Percentiles rank a stretch among this genome's conserved stretches.
phyloP scores from a whole-genome alignment of 768 basidiomycete genomes.

The Mycena galericulata region DNA sequence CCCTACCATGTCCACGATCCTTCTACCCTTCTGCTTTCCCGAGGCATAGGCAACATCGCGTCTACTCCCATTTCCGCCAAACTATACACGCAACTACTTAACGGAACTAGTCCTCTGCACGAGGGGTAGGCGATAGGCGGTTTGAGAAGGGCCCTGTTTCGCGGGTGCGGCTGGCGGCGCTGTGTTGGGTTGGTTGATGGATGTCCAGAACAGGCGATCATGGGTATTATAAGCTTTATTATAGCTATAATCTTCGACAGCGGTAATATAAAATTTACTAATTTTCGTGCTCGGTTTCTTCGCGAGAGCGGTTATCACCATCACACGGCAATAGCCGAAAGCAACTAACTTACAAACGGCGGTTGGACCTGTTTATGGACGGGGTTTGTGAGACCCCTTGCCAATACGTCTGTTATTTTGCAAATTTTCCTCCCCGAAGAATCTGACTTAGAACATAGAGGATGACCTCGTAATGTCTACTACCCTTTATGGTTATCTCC shows the following conservation, averaged over 20 bases:
- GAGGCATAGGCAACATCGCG: constrained; percentile 47
- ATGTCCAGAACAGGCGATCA: too few relatives aligned
- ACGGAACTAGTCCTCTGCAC: neutral
- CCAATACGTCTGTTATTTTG: constrained; percentile 30
- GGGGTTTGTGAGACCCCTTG: constrained; percentile 40
- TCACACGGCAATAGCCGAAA: too few relatives aligned
- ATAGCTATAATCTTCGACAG: too few relatives aligned
- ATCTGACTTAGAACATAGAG: constrained; percentile 27
- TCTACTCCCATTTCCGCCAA: constrained; percentile 42
- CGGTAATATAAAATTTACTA: too few relatives aligned
- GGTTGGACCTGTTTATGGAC: too few relatives aligned
- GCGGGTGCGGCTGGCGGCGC: constrained; percentile 42
- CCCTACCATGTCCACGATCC: constrained; percentile 31
- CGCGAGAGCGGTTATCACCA: too few relatives aligned
- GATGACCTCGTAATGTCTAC: constrained; percentile 42
- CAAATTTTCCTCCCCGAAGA: neutral
- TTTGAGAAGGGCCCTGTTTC: constrained; percentile 45
- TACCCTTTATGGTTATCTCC: constrained; percentile 39
- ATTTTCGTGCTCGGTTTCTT: too few relatives aligned
- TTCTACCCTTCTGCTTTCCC: constrained; percentile 40
- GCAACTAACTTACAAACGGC: too few relatives aligned
- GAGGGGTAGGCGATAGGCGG: constrained; percentile 40
- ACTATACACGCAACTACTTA: neutral
- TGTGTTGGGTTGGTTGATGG: constrained; percentile 40
- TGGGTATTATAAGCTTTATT: too few relatives aligned